Conservation (phyloP, 257 asterid species). For the Euphrasia confusa region DNA sequence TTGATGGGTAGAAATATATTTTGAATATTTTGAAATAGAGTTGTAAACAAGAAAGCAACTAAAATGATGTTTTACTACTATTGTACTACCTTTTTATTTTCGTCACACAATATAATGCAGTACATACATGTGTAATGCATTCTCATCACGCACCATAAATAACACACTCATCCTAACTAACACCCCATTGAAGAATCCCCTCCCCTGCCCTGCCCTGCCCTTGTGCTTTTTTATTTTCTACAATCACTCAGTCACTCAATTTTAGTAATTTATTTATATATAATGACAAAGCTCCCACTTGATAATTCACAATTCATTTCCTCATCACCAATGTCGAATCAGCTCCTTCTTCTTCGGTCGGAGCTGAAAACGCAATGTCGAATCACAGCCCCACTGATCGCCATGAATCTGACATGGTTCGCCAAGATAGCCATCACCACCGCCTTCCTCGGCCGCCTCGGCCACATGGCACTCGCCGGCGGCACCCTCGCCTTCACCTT, state of each 20-base stretch:
- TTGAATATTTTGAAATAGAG: too few relatives aligned
- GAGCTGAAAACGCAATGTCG: slow-evolving; percentile 62
- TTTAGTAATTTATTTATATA: too few relatives aligned
- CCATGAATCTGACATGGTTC: slow-evolving; percentile 75
- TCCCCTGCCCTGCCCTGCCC: slow-evolving; percentile 31
- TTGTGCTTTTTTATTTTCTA: too few relatives aligned
- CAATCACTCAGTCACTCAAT: too few relatives aligned
- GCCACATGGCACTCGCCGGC: slow-evolving; percentile 67
- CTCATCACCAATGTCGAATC: background rate
- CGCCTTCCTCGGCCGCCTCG: slow-evolving; percentile 75
- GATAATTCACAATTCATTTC: background rate
- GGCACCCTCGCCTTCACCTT: slow-evolving; percentile 72
- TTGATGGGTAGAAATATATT: too few relatives aligned
- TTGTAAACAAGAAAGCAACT: too few relatives aligned
- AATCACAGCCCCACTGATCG: slow-evolving; percentile 49
- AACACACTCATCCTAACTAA: background rate
- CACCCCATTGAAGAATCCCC: slow-evolving; percentile 34
- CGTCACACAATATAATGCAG: background rate
- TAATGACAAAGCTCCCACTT: slow-evolving; percentile 18
- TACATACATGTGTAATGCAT: background rate
- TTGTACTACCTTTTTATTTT: background rate
- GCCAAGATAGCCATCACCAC: slow-evolving; percentile 76
- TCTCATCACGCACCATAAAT: slow-evolving; percentile 33
- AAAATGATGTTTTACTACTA: too few relatives aligned
- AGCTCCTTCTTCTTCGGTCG: too few relatives aligned